Evolutionary conservation across 108 stramenopile genomes (phyloP), one percentile per base, ranked within the genome.

Genomic region (Fistulifera pelliculosa): DNA sequence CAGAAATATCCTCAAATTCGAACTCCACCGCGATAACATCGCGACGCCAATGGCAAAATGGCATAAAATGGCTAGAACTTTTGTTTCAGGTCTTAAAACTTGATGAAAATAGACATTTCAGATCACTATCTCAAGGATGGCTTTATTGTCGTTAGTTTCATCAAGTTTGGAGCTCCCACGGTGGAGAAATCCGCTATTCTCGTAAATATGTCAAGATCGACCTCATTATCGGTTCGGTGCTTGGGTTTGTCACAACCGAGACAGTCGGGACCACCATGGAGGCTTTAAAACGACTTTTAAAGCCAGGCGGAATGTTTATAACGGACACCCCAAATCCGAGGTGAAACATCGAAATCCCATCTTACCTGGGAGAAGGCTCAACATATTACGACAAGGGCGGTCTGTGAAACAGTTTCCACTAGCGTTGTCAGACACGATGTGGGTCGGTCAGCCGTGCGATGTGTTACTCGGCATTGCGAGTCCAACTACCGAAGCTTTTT

Each of bases 291-390:
- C 42, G 47, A 40, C 25, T 75, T 4, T 38, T 75, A 23, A 65
- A 66, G 24, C 63, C 63, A 1, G 45, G 47, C 23, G 73, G 73
- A 13, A 21, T 61, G 35, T 63, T 69, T 14, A 61, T n/a, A n/a
- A n/a, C n/a, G n/a, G 57, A 16, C 73, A 75, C 58, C 55, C 68
- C 7, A 68, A 75, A 38, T 75, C 68, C 64, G 48, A 64, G 15
- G 64, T 54, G 14, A 61, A 61, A 16, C 52, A 43, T 14, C 23
- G 28, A 16, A 25, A 42, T 23, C 49, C 66, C 49, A 49, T 49
- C 48, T 68, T 25, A 65, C 62, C 4, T 12, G 47, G 21, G 59
- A 61, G 1, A 66, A 66, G 31, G 64, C 64, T 2, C 18, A 43
- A 39, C 57, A 38, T 49, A 66, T 38, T 56, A 66, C 43, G 27